Evolutionary conservation across 495 filamentous ascomycete species (phyloP), one percentile per base, ranked within the genome.

Genomic region (Cetradonia linearis): DNA sequence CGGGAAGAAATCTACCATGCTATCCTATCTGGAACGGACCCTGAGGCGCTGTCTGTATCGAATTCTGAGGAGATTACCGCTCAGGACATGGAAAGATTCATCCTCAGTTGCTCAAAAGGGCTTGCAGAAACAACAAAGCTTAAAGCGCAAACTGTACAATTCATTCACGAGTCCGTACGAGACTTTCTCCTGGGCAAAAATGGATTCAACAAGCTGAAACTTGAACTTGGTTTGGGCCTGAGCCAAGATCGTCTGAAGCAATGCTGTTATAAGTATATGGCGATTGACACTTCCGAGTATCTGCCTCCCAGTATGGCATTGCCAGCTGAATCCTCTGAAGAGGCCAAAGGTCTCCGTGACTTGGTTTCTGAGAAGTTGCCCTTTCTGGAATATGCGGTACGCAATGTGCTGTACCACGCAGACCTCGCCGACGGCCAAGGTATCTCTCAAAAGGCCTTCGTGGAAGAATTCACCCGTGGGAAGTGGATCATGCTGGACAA

Each of bases 151-250:
- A 52, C 2, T 46, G 70, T 77, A 37, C 75, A 79, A 61, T 79
- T 79, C 61, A 78, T 79, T 47, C 75, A 79, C 59, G 74, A 78
- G 64, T 77, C 75, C 1, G 76, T 78, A 5, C 66, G 69, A 13
- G 74, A 76, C 54, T 77, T 72, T 30, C 67, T 79, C 28, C 42
- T 46, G 20, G 42, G 47, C 1, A 40, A 74, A 27, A 64, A 68
- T 20, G 76, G 77, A 0, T 48, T 78, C 0, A 37, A 63, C 16
- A 59, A 68, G 23, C 6, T 78, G 6, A 76, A 68, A 72, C 66
- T 69, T 16, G 68, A 70, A 0, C 48, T 72, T 49, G 62, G 53
- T 20, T 10, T 36, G 0, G 63, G 69, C 49, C 36, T 60, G 55
- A 66, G 70, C 60, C 71, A 76, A 58, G 65, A 74, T 55, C 62